phyloP scores from a whole-genome alignment of 257 asterid genomes.

The Haberlea rhodopensis region DNA sequence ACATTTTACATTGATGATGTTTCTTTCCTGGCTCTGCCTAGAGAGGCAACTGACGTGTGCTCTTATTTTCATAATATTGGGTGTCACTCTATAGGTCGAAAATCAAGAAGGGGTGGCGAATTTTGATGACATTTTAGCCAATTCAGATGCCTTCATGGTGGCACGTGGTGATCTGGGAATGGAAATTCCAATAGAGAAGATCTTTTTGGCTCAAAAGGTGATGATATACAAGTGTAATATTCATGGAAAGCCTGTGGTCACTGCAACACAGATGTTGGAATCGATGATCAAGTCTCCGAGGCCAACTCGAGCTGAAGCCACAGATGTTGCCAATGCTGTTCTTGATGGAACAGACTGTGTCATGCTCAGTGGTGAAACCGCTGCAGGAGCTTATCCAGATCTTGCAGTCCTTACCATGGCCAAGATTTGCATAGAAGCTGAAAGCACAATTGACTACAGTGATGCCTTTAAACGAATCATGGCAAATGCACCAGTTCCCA shows the following conservation, averaged over 20 bases:
- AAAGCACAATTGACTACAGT: conserved; percentile 72
- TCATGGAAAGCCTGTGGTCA: conserved; percentile 87
- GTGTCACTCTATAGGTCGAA: too few species aligned
- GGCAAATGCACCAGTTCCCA: conserved; percentile 14
- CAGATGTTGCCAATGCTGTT: conserved; percentile 86
- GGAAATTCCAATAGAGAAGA: conserved; percentile 89
- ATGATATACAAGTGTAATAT: conserved; percentile 86
- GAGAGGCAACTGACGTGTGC: too few species aligned
- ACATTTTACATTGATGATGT: too few species aligned
- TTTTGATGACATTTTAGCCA: conserved; percentile 72
- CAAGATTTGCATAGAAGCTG: conserved; percentile 80
- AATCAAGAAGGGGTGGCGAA: conserved; percentile 93
- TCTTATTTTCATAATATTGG: too few species aligned
- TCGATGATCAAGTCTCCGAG: conserved; percentile 90
- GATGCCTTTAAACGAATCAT: conserved; percentile 2
- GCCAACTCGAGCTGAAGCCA: conserved; percentile 89
- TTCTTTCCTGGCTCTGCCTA: too few species aligned
- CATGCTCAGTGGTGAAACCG: conserved; percentile 92
- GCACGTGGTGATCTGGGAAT: conserved; percentile 88
- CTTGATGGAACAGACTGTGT: conserved; percentile 90
- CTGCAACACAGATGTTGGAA: conserved; percentile 89
- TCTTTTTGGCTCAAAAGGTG: conserved; percentile 81
- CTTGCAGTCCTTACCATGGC: conserved; percentile 88
- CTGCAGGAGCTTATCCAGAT: conserved; percentile 92
- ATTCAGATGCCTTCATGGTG: conserved; percentile 90